Conservation (phyloP, 192 early-diverging fungal species). For the Ambispora gerdemannii region DNA sequence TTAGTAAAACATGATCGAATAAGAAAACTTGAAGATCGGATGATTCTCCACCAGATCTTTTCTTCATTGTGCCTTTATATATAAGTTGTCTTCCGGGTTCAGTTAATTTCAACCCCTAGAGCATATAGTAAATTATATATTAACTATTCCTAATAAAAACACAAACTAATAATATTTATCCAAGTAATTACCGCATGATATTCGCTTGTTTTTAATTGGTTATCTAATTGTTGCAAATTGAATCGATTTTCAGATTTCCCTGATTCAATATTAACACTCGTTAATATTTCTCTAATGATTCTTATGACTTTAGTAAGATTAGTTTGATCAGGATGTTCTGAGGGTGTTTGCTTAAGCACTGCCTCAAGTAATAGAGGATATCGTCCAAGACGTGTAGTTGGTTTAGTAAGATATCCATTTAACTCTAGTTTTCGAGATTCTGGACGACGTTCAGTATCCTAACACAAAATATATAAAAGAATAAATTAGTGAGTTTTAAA, state of each 20-base stretch:
- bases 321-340: constrained; percentile 73
- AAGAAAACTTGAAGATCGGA: constrained; percentile 74
- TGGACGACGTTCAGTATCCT: constrained; percentile 70
- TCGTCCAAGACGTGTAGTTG: constrained; percentile 82
- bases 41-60: constrained; percentile 58
- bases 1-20: constrained; percentile 83
- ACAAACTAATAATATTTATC: constrained; percentile 1
- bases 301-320: constrained; percentile 69
- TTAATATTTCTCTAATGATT: constrained; percentile 71
- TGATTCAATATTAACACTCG: constrained; percentile 79
- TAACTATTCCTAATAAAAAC: background rate
- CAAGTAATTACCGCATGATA: constrained; percentile 29
- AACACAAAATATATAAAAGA: background rate
- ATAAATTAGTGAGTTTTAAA: too few relatives aligned
- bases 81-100: constrained; percentile 69
- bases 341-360: constrained; percentile 79
- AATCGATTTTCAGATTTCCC: constrained; percentile 87
- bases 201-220: constrained; percentile 55
- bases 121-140: constrained; percentile 29
- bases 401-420: constrained; percentile 83
- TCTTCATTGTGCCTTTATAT: constrained; percentile 77
- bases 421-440: constrained; percentile 79
- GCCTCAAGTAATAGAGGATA: constrained; percentile 81
- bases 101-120: constrained; percentile 69
- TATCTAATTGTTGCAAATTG: constrained; percentile 71